These are phyloP conservation scores for Drechslerella coelobrocha DNA, from an alignment of 2,329 filamentous ascomycete species.

Conservation along the genomic window DNA sequence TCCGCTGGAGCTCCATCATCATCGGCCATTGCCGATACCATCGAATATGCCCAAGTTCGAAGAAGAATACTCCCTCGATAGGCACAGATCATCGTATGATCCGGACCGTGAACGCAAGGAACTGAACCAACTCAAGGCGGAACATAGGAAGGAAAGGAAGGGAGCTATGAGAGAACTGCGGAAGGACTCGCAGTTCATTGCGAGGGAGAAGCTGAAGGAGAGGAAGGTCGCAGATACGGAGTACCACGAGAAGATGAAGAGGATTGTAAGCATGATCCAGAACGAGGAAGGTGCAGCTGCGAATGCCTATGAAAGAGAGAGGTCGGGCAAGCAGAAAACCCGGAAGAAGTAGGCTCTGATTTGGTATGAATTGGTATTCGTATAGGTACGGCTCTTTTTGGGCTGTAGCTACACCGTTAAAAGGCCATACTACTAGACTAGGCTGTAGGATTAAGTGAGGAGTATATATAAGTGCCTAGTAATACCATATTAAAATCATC, in stretches of 20 bases:
- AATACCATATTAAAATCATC: too few species aligned
- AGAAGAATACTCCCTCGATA: slow-evolving; percentile 89
- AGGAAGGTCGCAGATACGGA: slow-evolving; percentile 93
- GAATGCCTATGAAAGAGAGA: slow-evolving; percentile 90
- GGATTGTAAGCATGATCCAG: slow-evolving; percentile 92
- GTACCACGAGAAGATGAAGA: slow-evolving; percentile 96
- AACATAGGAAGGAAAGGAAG: slow-evolving; percentile 95
- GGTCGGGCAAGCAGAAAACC: slow-evolving; percentile 73
- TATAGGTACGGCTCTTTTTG: background rate
- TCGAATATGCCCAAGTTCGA: slow-evolving; percentile 92
- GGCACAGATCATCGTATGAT: slow-evolving; percentile 78
- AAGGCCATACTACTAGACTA: too few species aligned
- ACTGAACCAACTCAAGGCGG: slow-evolving; percentile 79
- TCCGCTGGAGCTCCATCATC: slow-evolving; percentile 85
- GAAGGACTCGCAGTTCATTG: slow-evolving; percentile 94
- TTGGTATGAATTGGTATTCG: background rate
- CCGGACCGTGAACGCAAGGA: slow-evolving; percentile 89
- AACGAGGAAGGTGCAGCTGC: slow-evolving; percentile 85
- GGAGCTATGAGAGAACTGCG: slow-evolving; percentile 90
- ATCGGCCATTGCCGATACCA: slow-evolving; percentile 86
- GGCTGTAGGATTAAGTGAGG: background rate
- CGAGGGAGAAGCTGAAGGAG: slow-evolving; percentile 83
- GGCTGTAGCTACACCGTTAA: background rate
- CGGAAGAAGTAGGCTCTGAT: slow-evolving; percentile 61
- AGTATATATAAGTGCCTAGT: too few species aligned